Percentiles rank a stretch among this genome's conserved stretches.
phyloP scores from a whole-genome alignment of 768 basidiomycete species.

The Austroboletus eburneus region DNA sequence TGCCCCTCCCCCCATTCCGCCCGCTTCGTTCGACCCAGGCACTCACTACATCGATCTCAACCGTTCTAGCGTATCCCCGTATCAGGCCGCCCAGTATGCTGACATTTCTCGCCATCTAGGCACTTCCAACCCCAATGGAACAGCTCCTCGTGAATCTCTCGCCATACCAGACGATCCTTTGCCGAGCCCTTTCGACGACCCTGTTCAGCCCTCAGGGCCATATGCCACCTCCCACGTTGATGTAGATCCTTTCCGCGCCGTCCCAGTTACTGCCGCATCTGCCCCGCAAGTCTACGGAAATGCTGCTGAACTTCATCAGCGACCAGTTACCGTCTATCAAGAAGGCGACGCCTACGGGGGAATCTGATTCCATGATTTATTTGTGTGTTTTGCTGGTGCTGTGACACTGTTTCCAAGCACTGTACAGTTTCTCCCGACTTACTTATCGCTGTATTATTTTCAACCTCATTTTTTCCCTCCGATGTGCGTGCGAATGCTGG shows the following conservation, averaged over 20 bases:
- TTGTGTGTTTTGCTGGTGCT: constrained; percentile 9
- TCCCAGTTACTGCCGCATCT: constrained; percentile 6
- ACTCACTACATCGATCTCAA: constrained; percentile 60
- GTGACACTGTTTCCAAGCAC: constrained; percentile 6
- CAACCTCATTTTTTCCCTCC: neutral
- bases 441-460: constrained; percentile 25
- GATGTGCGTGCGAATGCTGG: constrained; percentile 17
- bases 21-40: constrained; percentile 17
- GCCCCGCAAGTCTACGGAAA: constrained; percentile 10
- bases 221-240: constrained; percentile 1
- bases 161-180: constrained; percentile 21
- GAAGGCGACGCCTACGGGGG: constrained; percentile 69
- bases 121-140: constrained; percentile 19
- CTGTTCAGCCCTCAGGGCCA: constrained; percentile 17
- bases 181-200: constrained; percentile 30
- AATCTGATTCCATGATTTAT: constrained; percentile 37
- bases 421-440: constrained; percentile 20
- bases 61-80: constrained; percentile 69
- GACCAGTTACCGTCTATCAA: constrained; percentile 51
- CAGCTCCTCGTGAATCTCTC: constrained; percentile 10
- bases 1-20: neutral
- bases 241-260: constrained; percentile 5
- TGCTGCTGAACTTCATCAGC: constrained; percentile 23
- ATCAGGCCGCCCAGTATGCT: constrained; percentile 70
- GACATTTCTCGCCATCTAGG: constrained; percentile 62